These are phyloP conservation scores for Centrapalus pauciflorus DNA, from an alignment of 129 eudicot species.

Conservation along the genomic window DNA sequence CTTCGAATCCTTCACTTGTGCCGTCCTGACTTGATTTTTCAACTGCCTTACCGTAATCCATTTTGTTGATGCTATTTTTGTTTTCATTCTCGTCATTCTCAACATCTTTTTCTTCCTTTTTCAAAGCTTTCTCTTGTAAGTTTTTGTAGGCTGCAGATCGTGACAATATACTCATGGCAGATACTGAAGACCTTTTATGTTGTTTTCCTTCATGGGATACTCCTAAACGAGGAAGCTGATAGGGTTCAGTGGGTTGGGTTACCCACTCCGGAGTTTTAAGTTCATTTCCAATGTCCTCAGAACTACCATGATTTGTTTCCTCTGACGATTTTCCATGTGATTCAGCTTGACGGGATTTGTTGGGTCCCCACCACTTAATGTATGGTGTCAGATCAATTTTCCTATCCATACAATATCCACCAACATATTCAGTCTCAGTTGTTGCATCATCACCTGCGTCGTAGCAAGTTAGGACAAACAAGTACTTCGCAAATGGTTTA, in stretches of 20 bases:
- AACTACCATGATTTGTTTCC: slow-evolving; percentile 39
- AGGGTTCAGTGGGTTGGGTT: slow-evolving; percentile 70
- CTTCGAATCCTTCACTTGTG: slow-evolving; percentile 58
- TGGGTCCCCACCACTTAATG: slow-evolving; percentile 93
- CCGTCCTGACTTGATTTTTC: slow-evolving; percentile 50
- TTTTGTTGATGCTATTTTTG: slow-evolving; percentile 53
- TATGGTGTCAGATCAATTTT: slow-evolving; percentile 81
- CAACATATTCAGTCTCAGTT: slow-evolving; percentile 51
- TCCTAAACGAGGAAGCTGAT: slow-evolving; percentile 84
- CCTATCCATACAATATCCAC: slow-evolving; percentile 61
- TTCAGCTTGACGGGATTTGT: slow-evolving; percentile 55
- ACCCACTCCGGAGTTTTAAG: slow-evolving; percentile 54
- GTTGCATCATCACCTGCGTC: slow-evolving; percentile 69
- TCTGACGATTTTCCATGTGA: slow-evolving; percentile 49
- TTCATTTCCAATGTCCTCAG: slow-evolving; percentile 67
- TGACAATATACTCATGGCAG: slow-evolving; percentile 84
- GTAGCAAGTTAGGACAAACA: slow-evolving; percentile 8
- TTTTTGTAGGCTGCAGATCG: slow-evolving; percentile 83
- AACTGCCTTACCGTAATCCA: slow-evolving; percentile 60
- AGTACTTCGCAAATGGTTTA: slow-evolving; percentile 1
- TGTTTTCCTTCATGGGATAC: slow-evolving; percentile 39
- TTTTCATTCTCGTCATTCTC: slow-evolving; percentile 84
- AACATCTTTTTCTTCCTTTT: slow-evolving; percentile 44
- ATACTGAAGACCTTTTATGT: slow-evolving; percentile 46
- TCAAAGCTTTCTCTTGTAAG: slow-evolving; percentile 65